A percentile compares a stretch with the other conserved stretches of the same genome.
Conservation (phyloP, 768 basidiomycete genomes). For the Lentinula edodes region DNA sequence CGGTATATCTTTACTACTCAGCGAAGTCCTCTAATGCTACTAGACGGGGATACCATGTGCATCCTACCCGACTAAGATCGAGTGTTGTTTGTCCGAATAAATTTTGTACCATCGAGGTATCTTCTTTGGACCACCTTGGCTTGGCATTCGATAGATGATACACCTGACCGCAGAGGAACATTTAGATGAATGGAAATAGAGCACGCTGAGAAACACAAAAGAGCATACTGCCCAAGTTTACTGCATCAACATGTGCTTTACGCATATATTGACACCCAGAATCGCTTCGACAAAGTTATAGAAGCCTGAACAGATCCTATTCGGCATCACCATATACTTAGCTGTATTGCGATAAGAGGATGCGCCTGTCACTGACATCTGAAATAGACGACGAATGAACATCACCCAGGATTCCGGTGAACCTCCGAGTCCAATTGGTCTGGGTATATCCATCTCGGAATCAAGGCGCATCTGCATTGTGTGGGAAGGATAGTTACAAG, state of each 20-base stretch:
- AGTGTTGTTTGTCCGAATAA: neutral
- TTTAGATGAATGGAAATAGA: neutral
- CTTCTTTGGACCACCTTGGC: neutral
- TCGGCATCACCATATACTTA: neutral
- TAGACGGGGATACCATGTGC: neutral
- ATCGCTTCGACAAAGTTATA: neutral
- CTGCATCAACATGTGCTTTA: neutral
- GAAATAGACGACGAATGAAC: neutral
- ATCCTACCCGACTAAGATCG: neutral
- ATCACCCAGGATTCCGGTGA: neutral
- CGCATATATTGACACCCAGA: neutral
- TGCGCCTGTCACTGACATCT: neutral
- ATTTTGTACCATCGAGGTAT: neutral
- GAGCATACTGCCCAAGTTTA: neutral
- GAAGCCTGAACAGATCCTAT: neutral
- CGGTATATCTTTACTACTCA: neutral
- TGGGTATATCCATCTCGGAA: neutral
- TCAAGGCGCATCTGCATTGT: neutral
- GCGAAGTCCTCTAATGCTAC: neutral
- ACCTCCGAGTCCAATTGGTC: neutral
- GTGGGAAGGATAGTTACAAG: neutral
- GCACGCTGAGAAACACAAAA: neutral
- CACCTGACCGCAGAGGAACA: neutral
- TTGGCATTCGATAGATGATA: neutral
- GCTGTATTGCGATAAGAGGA: neutral